Evolutionary conservation across 2,329 filamentous ascomycete species (phyloP).

Genomic region (Hirsutella thompsonii): DNA sequence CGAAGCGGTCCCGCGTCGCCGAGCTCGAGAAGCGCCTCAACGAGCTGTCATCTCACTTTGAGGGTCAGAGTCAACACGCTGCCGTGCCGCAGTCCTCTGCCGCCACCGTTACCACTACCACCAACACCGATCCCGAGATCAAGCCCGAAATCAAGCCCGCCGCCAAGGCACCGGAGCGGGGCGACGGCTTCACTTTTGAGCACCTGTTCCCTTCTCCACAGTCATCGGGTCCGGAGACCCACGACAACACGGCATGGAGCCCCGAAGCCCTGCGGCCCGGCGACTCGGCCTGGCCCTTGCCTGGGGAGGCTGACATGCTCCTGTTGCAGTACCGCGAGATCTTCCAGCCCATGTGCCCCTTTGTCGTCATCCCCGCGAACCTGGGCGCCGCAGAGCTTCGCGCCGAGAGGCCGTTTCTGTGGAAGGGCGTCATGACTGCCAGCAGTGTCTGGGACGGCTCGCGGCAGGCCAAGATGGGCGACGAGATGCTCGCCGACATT

Average conservation of each 20-base stretch:
- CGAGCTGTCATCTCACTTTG: constrained; percentile 33
- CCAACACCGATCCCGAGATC: background rate
- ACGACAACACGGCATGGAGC: constrained; percentile 10
- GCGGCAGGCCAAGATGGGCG: constrained; percentile 29
- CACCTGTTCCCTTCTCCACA: constrained; percentile 22
- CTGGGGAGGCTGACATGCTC: constrained; percentile 25
- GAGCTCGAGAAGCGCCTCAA: constrained; percentile 37
- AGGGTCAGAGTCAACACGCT: constrained; percentile 12
- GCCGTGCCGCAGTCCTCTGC: constrained; percentile 2
- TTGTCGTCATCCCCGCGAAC: constrained; percentile 26
- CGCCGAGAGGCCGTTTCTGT: constrained; percentile 28
- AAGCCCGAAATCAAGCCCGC: constrained; percentile 3
- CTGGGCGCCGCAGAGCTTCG: constrained; percentile 23
- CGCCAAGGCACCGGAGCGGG: constrained; percentile 5
- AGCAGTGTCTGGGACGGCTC: constrained; percentile 27
- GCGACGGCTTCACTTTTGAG: constrained; percentile 14
- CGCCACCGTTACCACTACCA: too few species aligned
- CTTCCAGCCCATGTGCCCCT: constrained; percentile 28
- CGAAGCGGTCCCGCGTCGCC: constrained; percentile 33
- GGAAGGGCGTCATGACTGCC: constrained; percentile 36
- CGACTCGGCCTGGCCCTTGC: constrained; percentile 27
- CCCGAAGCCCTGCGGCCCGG: constrained; percentile 9
- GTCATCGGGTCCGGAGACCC: constrained; percentile 10
- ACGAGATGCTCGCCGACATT: constrained; percentile 30
- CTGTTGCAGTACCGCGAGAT: constrained; percentile 21